phyloP scores from a whole-genome alignment of 106 monocot species.

The Vanilla planifolia region DNA sequence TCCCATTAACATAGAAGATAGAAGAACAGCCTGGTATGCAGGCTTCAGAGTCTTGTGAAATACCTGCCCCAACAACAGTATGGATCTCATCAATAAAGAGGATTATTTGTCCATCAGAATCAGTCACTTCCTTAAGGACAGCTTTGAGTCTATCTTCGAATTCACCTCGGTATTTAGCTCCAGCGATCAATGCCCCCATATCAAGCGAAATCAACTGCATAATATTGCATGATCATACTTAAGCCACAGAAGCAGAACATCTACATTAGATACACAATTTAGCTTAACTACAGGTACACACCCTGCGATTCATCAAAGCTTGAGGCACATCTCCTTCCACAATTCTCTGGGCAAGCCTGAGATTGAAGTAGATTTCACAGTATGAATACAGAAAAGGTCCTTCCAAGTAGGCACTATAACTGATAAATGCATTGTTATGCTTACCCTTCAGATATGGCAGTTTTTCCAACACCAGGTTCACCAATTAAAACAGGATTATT shows the following conservation, averaged over 20 bases:
- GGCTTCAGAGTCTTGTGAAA: too few relatives aligned
- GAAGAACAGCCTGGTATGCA: background rate
- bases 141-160: constrained; percentile 98
- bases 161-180: constrained; percentile 88
- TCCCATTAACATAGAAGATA: background rate
- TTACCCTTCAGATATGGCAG: constrained; percentile 99
- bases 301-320: constrained; percentile 94
- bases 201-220: constrained; percentile 91
- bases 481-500: constrained; percentile 99
- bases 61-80: constrained; percentile 99
- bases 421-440: too few relatives aligned
- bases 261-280: background rate
- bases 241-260: background rate
- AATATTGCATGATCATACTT: background rate
- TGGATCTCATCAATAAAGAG: constrained; percentile 99
- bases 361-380: too few relatives aligned
- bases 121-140: constrained; percentile 93
- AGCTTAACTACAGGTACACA: constrained; percentile 11
- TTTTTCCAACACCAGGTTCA: constrained; percentile 99
- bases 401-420: too few relatives aligned
- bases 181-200: constrained; percentile 97
- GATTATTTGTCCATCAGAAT: constrained; percentile 85
- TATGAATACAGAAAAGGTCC: too few relatives aligned
- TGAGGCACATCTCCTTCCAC: constrained; percentile 99
- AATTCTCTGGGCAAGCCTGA: constrained; percentile 98